phyloP scores from a whole-genome alignment of 768 basidiomycete species.

The Galerina sulciceps region DNA sequence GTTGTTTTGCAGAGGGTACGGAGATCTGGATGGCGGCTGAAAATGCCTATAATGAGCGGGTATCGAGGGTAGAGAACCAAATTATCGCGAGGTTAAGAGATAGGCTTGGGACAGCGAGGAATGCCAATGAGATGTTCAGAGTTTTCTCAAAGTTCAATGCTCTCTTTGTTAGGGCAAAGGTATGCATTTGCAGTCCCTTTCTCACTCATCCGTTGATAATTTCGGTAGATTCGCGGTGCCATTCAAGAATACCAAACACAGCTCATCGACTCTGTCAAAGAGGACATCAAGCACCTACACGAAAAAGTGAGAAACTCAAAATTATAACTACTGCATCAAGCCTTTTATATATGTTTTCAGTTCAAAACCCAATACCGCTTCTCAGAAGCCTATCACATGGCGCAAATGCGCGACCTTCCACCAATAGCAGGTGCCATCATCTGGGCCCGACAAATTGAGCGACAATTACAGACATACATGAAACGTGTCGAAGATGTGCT shows the following conservation, averaged over 20 bases:
- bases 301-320: constrained; percentile 65
- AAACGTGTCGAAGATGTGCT: constrained; percentile 98
- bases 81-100: constrained; percentile 94
- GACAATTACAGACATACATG: constrained; percentile 96
- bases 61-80: constrained; percentile 97
- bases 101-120: constrained; percentile 90
- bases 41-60: constrained; percentile 97
- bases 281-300: constrained; percentile 94
- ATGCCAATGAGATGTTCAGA: constrained; percentile 99
- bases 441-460: constrained; percentile 99
- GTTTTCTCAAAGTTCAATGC: constrained; percentile 99
- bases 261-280: constrained; percentile 97
- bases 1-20: constrained; percentile 72
- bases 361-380: constrained; percentile 97
- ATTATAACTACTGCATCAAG: not conserved
- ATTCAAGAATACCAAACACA: constrained; percentile 99
- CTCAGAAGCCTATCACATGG: constrained; percentile 97
- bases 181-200: constrained; percentile 28
- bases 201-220: not conserved
- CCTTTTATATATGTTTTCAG: constrained; percentile 34
- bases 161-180: constrained; percentile 94
- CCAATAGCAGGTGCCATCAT: constrained; percentile 98
- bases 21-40: constrained; percentile 98
- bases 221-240: constrained; percentile 85
- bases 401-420: constrained; percentile 96